These are phyloP conservation scores for Anthracocystis walkeri DNA, from an alignment of 1,284 basidiomycete genomes.

Conservation along the genomic window DNA sequence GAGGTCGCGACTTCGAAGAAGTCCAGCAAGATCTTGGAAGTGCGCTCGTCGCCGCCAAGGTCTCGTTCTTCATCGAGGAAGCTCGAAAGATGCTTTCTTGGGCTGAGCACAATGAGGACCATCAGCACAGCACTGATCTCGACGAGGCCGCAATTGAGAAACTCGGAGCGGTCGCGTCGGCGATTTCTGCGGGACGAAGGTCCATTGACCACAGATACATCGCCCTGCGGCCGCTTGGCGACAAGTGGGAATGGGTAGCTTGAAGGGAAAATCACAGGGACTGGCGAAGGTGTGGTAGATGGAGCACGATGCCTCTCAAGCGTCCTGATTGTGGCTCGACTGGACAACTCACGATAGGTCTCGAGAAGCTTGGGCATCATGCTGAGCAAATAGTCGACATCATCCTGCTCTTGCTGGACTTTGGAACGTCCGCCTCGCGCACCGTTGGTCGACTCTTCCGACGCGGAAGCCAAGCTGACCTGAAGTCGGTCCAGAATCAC, in stretches of 20 bases:
- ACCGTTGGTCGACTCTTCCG: conserved; percentile 1
- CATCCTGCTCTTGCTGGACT: conserved; percentile 83
- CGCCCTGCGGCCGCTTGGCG: conserved; percentile 75
- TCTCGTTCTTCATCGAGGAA: conserved; percentile 74
- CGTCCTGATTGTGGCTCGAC: conserved; percentile 76
- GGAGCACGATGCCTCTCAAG: conserved; percentile 77
- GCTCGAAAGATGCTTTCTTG: conserved; percentile 80
- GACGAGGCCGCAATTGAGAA: conserved; percentile 83
- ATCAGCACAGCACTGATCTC: conserved; percentile 89
- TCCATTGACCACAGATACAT: conserved; percentile 44
- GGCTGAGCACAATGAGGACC: conserved; percentile 82
- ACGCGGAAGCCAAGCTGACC: conserved; percentile 36
- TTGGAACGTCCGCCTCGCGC: conserved; percentile 13
- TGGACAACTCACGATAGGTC: conserved; percentile 86
- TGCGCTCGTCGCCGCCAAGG: conserved; percentile 67
- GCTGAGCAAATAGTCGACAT: conserved; percentile 88
- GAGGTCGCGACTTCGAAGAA: conserved; percentile 86
- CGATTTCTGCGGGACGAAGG: conserved; percentile 47
- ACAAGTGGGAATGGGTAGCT: conserved; percentile 91
- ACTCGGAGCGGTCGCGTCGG: conserved; percentile 41
- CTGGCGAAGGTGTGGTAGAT: conserved; percentile 75
- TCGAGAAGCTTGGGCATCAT: conserved; percentile 86
- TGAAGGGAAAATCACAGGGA: conserved; percentile 89
- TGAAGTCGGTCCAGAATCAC: conserved; percentile 92
- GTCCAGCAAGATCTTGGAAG: conserved; percentile 78